phyloP scores from a whole-genome alignment of 805 yeast species.

The Candida mattraensis region DNA sequence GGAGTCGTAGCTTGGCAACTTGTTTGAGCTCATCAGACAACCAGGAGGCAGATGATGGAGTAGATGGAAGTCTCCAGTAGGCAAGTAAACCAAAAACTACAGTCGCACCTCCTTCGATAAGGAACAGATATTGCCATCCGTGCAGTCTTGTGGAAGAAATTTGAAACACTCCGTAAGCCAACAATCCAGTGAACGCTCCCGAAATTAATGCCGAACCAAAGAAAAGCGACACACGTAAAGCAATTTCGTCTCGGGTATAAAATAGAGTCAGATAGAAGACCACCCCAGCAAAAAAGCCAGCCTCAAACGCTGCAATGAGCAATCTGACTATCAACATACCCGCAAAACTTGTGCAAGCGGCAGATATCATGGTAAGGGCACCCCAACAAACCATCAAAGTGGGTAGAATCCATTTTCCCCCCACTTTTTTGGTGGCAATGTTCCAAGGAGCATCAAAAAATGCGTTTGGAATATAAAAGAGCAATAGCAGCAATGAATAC shows the following conservation, averaged over 20 bases:
- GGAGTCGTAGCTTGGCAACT: conserved; percentile 1
- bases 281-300: conserved; percentile 37
- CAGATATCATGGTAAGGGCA: conserved; percentile 39
- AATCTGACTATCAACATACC: conserved; percentile 42
- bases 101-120: conserved; percentile 33
- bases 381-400: conserved; percentile 45
- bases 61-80: conserved; percentile 16
- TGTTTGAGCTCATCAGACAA: conserved; percentile 16
- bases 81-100: conserved; percentile 33
- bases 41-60: conserved; percentile 12
- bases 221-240: conserved; percentile 13
- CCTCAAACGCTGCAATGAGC: conserved; percentile 41
- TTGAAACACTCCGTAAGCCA: conserved; percentile 20
- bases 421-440: conserved; percentile 40
- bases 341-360: conserved; percentile 39
- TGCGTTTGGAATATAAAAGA: conserved; percentile 43
- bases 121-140: conserved; percentile 35
- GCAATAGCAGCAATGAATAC: conserved; percentile 41
- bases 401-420: conserved; percentile 38
- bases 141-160: conserved; percentile 7
- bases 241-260: conserved; percentile 18
- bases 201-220: conserved; percentile 20
- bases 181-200: conserved; percentile 22
- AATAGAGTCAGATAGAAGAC: conserved; percentile 18
- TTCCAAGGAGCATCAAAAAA: conserved; percentile 42